These are phyloP conservation scores for Ottelia alismoides DNA, from an alignment of 106 monocot species.

Conservation along the genomic window DNA sequence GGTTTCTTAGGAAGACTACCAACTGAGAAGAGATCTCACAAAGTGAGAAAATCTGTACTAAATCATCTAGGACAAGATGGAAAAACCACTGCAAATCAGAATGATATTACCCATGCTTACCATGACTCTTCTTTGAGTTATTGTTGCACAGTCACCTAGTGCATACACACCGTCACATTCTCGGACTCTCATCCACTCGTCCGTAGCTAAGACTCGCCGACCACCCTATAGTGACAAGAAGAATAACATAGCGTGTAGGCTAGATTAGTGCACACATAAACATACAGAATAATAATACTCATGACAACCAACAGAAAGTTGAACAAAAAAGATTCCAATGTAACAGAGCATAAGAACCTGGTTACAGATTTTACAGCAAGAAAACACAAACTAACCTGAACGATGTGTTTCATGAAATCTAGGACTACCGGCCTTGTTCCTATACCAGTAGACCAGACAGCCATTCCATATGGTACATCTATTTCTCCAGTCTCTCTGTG, in stretches of 20 bases:
- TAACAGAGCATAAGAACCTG: not conserved
- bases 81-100: no score
- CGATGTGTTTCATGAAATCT: slow-evolving; percentile 77
- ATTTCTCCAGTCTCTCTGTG: slow-evolving; percentile 18
- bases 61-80: no score
- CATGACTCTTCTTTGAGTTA: slow-evolving; percentile 71
- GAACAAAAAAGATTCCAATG: not conserved
- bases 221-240: slow-evolving; percentile 22
- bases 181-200: slow-evolving; percentile 74
- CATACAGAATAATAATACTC: no score
- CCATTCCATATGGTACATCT: slow-evolving; percentile 65
- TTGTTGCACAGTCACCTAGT: slow-evolving; percentile 77
- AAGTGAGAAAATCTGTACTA: no score
- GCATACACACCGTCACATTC: slow-evolving; percentile 60
- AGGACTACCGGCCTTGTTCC: slow-evolving; percentile 57
- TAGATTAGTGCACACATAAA: not conserved
- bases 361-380: no score
- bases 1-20: no score
- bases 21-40: no score
- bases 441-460: slow-evolving; percentile 88
- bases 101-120: slow-evolving; percentile 37
- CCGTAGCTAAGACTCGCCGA: slow-evolving; percentile 62
- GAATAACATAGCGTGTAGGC: not conserved
- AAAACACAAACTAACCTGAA: slow-evolving; percentile 34
- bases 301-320: not conserved